Evolutionary conservation across 2,329 filamentous ascomycete genomes (phyloP).

Genomic region (Dichotomopilus funicola): DNA sequence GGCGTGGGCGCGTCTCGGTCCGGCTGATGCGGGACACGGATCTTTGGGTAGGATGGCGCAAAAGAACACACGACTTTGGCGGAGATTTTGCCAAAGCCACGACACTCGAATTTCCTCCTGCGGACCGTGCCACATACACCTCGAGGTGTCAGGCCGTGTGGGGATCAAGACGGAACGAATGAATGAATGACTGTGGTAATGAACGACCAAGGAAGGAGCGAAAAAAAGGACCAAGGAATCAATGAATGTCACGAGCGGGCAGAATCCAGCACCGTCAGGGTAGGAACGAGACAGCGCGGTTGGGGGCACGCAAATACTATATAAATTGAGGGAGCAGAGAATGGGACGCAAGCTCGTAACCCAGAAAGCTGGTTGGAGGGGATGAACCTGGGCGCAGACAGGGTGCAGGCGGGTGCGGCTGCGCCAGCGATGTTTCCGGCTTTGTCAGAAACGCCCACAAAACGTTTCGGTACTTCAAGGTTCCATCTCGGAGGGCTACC

Average conservation of each 20-base stretch:
- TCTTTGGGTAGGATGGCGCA: conserved; percentile 5
- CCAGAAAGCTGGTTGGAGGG: neutral
- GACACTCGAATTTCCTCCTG: conserved; percentile 21
- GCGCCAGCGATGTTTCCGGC: neutral
- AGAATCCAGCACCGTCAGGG: neutral
- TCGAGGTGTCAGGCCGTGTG: neutral
- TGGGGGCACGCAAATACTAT: conserved; percentile 1
- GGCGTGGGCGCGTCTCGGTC: conserved; percentile 19
- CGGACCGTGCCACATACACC: conserved; percentile 13
- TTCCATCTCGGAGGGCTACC: neutral
- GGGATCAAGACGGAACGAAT: neutral
- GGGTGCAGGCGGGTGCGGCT: conserved; percentile 3
- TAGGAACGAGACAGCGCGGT: neutral
- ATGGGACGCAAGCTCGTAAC: neutral
- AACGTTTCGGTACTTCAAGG: neutral
- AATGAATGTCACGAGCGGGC: neutral
- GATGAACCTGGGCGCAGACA: neutral
- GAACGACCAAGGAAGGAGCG: neutral
- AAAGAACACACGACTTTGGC: conserved; percentile 10
- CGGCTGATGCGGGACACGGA: conserved; percentile 16
- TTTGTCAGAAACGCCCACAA: neutral
- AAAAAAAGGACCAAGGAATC: neutral
- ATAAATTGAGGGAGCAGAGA: neutral
- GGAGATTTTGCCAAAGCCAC: conserved; percentile 18
- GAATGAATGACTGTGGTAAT: conserved; percentile 1